Conservation (phyloP, 352 stramenopile genomes). For the Phytophthora idaei region DNA sequence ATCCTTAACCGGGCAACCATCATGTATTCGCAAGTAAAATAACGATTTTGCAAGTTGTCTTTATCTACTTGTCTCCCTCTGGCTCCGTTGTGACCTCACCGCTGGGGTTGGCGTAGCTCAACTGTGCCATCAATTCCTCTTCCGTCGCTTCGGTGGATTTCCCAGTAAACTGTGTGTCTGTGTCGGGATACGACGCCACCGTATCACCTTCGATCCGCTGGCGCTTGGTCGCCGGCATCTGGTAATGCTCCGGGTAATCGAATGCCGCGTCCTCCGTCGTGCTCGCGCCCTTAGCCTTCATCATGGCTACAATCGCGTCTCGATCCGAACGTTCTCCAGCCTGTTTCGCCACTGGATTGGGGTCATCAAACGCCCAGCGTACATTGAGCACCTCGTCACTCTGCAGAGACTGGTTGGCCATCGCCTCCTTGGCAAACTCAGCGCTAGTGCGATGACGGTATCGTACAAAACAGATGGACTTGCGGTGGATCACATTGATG, state of each 20-base stretch:
- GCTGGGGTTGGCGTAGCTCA: slow-evolving; percentile 67
- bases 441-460: slow-evolving; percentile 82
- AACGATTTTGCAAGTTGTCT: slow-evolving; percentile 21
- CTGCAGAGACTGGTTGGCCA: slow-evolving; percentile 90
- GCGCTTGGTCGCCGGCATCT: slow-evolving; percentile 71
- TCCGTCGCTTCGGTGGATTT: slow-evolving; percentile 12
- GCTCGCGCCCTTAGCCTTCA: slow-evolving; percentile 68
- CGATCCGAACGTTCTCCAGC: slow-evolving; percentile 84
- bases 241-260: slow-evolving; percentile 79
- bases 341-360: slow-evolving; percentile 93
- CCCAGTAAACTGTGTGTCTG: slow-evolving; percentile 57
- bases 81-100: slow-evolving; percentile 25
- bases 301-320: slow-evolving; percentile 89
- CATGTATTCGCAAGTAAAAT: slow-evolving; percentile 21
- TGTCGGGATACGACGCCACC: slow-evolving; percentile 77
- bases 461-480: slow-evolving; percentile 92
- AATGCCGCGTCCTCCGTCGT: slow-evolving; percentile 70
- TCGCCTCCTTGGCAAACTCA: slow-evolving; percentile 89
- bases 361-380: slow-evolving; percentile 93
- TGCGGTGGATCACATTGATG: slow-evolving; percentile 93
- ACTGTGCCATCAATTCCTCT: slow-evolving; percentile 50
- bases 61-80: slow-evolving; percentile 26
- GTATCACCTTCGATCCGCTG: slow-evolving; percentile 69
- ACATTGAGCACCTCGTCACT: slow-evolving; percentile 92
- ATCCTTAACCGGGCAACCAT: slow-evolving; percentile 19